These are phyloP conservation scores for Peronospora destructor DNA, from an alignment of 352 stramenopile genomes.

Conservation along the genomic window DNA sequence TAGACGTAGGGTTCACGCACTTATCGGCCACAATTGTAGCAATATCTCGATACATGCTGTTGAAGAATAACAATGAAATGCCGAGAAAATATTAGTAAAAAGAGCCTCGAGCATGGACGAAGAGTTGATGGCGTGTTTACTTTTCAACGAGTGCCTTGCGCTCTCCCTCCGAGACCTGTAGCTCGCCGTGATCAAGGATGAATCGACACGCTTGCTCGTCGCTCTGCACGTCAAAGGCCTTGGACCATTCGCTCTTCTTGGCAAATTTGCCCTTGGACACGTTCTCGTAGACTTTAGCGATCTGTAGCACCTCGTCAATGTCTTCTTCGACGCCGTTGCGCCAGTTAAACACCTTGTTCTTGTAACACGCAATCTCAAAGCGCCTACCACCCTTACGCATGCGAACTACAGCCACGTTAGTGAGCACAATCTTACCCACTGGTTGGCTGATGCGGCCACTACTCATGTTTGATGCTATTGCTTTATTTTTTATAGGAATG, in stretches of 20 bases:
- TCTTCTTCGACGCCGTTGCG: constrained; percentile 96
- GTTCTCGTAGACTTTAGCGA: constrained; percentile 95
- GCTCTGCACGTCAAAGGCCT: constrained; percentile 91
- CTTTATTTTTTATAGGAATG: neutral
- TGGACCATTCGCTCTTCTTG: constrained; percentile 90
- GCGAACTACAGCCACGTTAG: constrained; percentile 96
- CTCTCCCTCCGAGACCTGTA: constrained; percentile 97
- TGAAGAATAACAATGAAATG: constrained; percentile 3
- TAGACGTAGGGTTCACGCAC: constrained; percentile 93
- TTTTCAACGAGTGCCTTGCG: constrained; percentile 89
- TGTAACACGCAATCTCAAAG: constrained; percentile 99
- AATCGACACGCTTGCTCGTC: constrained; percentile 87
- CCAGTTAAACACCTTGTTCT: constrained; percentile 99
- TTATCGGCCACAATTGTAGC: constrained; percentile 95
- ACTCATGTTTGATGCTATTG: constrained; percentile 30
- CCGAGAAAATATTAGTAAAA: constrained; percentile 5
- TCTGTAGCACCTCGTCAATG: constrained; percentile 97
- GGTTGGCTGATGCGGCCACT: constrained; percentile 69
- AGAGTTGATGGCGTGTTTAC: constrained; percentile 21
- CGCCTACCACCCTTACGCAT: constrained; percentile 92
- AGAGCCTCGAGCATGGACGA: neutral
- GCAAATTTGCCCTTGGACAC: constrained; percentile 95
- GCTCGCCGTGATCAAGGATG: constrained; percentile 94
- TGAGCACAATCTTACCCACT: constrained; percentile 87
- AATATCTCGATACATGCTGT: constrained; percentile 91